Evolutionary conservation across 441 rosid genomes (phyloP).

Genomic region (Adansonia madagascariensis): DNA sequence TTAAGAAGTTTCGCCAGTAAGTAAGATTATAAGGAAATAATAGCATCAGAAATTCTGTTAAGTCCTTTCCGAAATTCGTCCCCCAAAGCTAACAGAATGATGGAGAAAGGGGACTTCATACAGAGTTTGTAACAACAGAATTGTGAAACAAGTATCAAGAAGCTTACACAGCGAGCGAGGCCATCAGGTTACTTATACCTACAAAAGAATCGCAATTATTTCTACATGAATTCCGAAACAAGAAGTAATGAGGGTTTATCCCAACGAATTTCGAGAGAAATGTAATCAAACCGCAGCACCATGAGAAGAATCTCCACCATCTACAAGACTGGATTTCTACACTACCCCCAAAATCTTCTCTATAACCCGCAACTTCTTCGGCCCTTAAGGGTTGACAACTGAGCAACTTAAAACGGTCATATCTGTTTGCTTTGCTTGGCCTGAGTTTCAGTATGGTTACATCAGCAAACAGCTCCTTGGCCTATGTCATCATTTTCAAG

Average conservation of each 20-base stretch:
- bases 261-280: slow-evolving; percentile 32
- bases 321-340: slow-evolving; percentile 21
- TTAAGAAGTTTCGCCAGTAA: background rate
- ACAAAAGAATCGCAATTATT: slow-evolving; percentile 42
- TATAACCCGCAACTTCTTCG: background rate
- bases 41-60: no score
- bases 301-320: slow-evolving; percentile 13
- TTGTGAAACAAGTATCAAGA: slow-evolving; percentile 23
- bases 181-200: slow-evolving; percentile 1
- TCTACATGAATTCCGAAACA: slow-evolving; percentile 34
- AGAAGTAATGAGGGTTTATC: slow-evolving; percentile 49
- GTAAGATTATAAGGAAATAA: background rate
- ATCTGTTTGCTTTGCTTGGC: background rate
- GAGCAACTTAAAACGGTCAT: background rate
- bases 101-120: background rate
- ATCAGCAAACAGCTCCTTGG: slow-evolving; percentile 9
- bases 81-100: background rate
- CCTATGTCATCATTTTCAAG: background rate
- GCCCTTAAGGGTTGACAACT: background rate
- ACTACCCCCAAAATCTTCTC: slow-evolving; percentile 18
- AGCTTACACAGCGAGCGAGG: background rate
- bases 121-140: slow-evolving; percentile 14
- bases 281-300: background rate
- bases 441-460: slow-evolving; percentile 9
- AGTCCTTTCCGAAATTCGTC: background rate